Percentiles rank a stretch among this genome's conserved stretches.
Conservation (phyloP, 176 grass and related monocot genomes). For the Secale cereale region DNA sequence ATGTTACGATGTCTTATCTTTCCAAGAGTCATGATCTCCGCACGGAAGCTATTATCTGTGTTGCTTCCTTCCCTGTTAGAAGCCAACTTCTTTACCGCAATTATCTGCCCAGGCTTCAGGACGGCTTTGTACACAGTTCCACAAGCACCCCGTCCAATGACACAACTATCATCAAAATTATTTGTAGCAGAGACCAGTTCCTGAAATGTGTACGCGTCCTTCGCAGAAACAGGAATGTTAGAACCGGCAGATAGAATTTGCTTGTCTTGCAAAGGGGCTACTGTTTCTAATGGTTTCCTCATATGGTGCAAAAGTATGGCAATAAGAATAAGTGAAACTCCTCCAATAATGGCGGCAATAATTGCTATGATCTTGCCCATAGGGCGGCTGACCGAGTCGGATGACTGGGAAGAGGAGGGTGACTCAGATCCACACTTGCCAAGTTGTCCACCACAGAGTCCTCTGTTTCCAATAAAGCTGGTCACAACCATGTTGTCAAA, state of each 20-base stretch:
- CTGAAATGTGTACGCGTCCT: slow-evolving; percentile 84
- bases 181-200: slow-evolving; percentile 79
- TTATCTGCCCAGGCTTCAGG: slow-evolving; percentile 56
- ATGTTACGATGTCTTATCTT: slow-evolving; percentile 99
- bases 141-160: slow-evolving; percentile 84
- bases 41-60: slow-evolving; percentile 86
- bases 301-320: slow-evolving; percentile 75
- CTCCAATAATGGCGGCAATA: slow-evolving; percentile 83
- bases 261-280: slow-evolving; percentile 84
- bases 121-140: slow-evolving; percentile 90
- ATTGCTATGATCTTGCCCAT: slow-evolving; percentile 86
- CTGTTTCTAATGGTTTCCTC: slow-evolving; percentile 84
- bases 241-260: slow-evolving; percentile 42
- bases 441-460: slow-evolving; percentile 90
- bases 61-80: slow-evolving; percentile 93
- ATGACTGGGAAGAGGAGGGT: slow-evolving; percentile 29
- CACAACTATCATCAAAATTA: slow-evolving; percentile 84
- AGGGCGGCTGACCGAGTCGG: slow-evolving; percentile 28
- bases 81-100: slow-evolving; percentile 94
- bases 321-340: slow-evolving; percentile 94
- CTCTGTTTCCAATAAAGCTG: slow-evolving; percentile 91
- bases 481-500: slow-evolving; percentile 74
- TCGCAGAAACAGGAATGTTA: slow-evolving; percentile 60
- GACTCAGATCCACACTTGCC: slow-evolving; percentile 58
- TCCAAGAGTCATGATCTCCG: slow-evolving; percentile 95